Evolutionary conservation across 805 yeast species (phyloP), one percentile per base, ranked within the genome.

Genomic region (Scheffersomyces ergatensis): DNA sequence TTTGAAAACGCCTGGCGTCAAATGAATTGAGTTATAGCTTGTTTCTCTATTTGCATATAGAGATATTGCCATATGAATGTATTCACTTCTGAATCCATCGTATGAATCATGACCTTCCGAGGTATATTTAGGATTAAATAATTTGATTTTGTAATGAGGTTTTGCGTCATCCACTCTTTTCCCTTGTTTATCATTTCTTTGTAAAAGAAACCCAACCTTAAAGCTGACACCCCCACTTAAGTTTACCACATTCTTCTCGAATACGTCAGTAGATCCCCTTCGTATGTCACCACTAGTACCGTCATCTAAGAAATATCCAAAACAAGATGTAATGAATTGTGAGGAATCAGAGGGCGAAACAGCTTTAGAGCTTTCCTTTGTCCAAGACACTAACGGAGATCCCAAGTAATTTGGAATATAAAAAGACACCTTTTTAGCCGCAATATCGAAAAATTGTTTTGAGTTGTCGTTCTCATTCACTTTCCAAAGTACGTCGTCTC

Each of bases 401-500:
- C 83, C 76, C 34, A 82, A 62, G 53, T 80, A 85, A 54, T 89
- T 85, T 0, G 97, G 96, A 26, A 88, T 80, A 26, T 83, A 81
- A 70, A 87, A 83, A 21, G 76, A 62, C 26, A 86, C 78, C 34
- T 76, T 73, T 7, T 80, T 73, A 1, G 96, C 76, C 16, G 68
- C 68, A 27, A 86, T 82, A 20, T 77, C 67, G 48, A 89, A 66
- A 53, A 90, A 83, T 36, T 78, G 77, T 38, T 72, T 71, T 6
- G 95, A 84, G 50, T 87, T 79, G 43, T 82, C 85, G 27, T 79
- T 65, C 24, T 79, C 76, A 59, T 90, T 89, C 26, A 88, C 65
- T 3, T 67, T 60, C 60, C 89, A 75, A 0, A 55, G 52, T 2
- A 88, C 85, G 40, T 81, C 60, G 19, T 84, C 76, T 34, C 74